Base-by-base conservation (phyloP, 345 rosid species). In the Gossypium turneri region DNA sequence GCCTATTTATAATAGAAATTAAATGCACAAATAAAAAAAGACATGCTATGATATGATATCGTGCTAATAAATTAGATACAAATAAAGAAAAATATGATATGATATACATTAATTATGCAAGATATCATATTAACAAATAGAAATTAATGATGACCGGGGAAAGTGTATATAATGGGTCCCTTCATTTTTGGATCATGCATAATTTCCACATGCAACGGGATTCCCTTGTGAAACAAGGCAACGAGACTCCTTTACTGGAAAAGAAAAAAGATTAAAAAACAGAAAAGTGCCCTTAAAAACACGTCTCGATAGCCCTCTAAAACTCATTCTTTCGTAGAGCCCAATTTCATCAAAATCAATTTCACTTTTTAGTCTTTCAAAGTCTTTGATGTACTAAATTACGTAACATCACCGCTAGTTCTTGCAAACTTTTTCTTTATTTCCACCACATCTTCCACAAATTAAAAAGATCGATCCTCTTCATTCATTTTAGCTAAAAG, bases 191-290 rank as follows among this genome's bases (percentile, higher is more conserved):
- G 79, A 77, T 79, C 66, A 48, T 71, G 56, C 50, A 41, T 72
- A 19, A 44, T 72, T 72, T 17, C 58, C 85, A 84, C 83, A 72
- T 82, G 88, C 75, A 57, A 75, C n/a, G 63, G 38, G 65, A 68
- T 72, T 75, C 78, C 81, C 73, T 64, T 67, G 16, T 20, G 45
- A 12, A 45, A n/a, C 59, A 79, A 73, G 84, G 56, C 55, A 74
- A 24, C 29, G 17, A 50, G 22, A 50, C 51, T 63, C 15, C 22
- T 3, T 13, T 75, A 22, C 22, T 67, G 44, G 45, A 45, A 62
- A 5, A 53, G 7, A 52, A 8, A 20, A 56, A 9, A 56, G 3
- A 9, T 2, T 9, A 56, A 57, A 56, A 0, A 2, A 20, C 0
- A 12, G 12, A 8, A 67, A 60, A 15, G 2, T 7, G 11, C 24